Evolutionary conservation across 2,329 filamentous ascomycete species (phyloP), one percentile per base, ranked within the genome.

Genomic region (Aphanocladium album): DNA sequence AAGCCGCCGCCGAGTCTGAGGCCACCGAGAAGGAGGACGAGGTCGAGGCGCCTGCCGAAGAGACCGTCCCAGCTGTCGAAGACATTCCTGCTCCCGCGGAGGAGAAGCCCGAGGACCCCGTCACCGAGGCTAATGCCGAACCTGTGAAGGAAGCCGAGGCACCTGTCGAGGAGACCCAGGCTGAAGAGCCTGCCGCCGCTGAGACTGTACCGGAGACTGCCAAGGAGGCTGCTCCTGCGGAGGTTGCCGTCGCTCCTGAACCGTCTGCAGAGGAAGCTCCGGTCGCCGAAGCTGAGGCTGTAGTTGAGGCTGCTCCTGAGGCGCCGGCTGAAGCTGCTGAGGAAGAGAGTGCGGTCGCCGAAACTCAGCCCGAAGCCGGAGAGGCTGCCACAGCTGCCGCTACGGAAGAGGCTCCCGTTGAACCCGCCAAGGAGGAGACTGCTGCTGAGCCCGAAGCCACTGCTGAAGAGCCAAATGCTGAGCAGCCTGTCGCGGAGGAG

Each of bases 131-230:
- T 5, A 21, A 17, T 3, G 16, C 35, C 2, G 51, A 56, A n/a
- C 2, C 50, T 21, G 25, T 33, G 3, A 39, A 47, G n/a, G 39
- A 60, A 5, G 21, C 23, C 14, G 50, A 60, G 12, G 49, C 46
- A 8, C 35, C 37, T 14, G 27, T 35, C 21, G 30, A 60, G 14
- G 49, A 49, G 16, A 3, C 21, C n/a, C 9, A 43, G 52, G 14
- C 21, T 4, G 52, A 61, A 19, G 51, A 52, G 17, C 19, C 39
- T 2, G 30, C 30, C 49, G 16, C 39, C 7, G 35, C 50, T 49
- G 66, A 47, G 49, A 67, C 54, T 57, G 67, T 45, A 33, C 62
- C 47, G 68, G 68, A 21, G 65, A 50, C 41, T 41, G 19, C 27
- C n/a, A 16, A 46, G 14, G 37, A 54, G 45, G 37, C 57, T 5